phyloP scores from a whole-genome alignment of 164 flowering plant species.

The Akebia trifoliata region DNA sequence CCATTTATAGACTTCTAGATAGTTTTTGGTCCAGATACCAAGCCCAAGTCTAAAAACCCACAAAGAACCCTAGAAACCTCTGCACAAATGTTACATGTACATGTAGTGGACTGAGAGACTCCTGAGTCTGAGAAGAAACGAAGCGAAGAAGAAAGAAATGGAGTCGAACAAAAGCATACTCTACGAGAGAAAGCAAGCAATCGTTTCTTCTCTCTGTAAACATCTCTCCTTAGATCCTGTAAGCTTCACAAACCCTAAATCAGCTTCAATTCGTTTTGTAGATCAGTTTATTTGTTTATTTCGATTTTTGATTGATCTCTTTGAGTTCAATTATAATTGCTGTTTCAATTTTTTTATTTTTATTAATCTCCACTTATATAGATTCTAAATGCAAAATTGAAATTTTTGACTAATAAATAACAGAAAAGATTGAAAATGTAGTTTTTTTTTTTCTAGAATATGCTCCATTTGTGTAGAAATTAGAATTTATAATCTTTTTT shows the following conservation, averaged over 20 bases:
- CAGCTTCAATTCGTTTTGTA: background rate
- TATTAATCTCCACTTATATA: background rate
- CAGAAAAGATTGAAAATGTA: background rate
- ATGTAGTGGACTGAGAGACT: background rate
- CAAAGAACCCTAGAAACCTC: background rate
- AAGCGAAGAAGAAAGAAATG: conserved; percentile 4
- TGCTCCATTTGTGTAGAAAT: no score
- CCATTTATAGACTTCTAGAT: no score
- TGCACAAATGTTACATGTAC: background rate
- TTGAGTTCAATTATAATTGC: background rate
- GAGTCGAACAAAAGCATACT: conserved; percentile 8
- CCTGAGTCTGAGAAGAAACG: background rate
- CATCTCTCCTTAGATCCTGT: conserved; percentile 46
- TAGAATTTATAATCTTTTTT: no score
- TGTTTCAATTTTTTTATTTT: background rate
- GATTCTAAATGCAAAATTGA: background rate
- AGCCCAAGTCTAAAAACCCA: no score
- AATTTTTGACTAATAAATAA: background rate
- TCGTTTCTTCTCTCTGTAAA: conserved; percentile 41
- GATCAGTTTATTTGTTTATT: background rate
- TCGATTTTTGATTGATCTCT: background rate
- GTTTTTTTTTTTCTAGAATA: no score
- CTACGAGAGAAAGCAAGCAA: conserved; percentile 23
- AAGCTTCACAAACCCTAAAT: conserved; percentile 14
- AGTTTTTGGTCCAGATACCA: no score